Evolutionary conservation across 139 green algal genomes (phyloP).

Genomic region (Tetradesmus obliquus): DNA sequence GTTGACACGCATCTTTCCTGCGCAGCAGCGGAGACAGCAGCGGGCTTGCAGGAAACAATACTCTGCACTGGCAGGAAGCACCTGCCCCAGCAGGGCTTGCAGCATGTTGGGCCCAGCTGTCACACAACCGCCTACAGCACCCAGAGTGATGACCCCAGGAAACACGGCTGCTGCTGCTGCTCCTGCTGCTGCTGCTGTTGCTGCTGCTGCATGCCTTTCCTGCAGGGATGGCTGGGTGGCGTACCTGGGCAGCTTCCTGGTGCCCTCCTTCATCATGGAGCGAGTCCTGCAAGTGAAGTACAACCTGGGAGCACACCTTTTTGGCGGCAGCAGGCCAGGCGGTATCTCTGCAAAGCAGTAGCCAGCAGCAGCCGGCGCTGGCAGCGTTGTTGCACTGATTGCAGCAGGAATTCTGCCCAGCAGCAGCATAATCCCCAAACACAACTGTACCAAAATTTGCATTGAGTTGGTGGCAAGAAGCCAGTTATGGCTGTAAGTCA

Average conservation of each 20-base stretch:
- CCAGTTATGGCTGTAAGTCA: not conserved
- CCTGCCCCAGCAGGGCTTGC: not conserved
- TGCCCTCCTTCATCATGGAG: constrained; percentile 43
- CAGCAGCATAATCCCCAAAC: not conserved
- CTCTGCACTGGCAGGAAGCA: not conserved
- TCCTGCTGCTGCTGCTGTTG: not conserved
- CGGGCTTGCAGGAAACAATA: not conserved
- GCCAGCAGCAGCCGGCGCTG: not conserved
- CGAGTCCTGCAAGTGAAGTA: constrained; percentile 31
- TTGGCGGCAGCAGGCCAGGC: not conserved
- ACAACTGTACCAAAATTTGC: not conserved
- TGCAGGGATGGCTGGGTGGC: constrained; percentile 37
- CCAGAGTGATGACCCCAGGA: too few relatives aligned
- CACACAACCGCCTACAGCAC: too few relatives aligned
- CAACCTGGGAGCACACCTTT: constrained; percentile 36
- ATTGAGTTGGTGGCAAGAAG: not conserved
- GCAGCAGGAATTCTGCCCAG: not conserved
- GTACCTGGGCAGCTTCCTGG: constrained; percentile 30
- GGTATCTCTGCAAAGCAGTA: not conserved
- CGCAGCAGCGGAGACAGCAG: not conserved
- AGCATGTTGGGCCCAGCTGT: not conserved
- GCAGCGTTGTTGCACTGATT: not conserved
- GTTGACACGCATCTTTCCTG: not conserved
- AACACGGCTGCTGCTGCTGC: too few relatives aligned
- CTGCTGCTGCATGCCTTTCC: not conserved